These are phyloP conservation scores for Pholiota conissans DNA, from an alignment of 768 basidiomycete genomes.

Conservation along the genomic window DNA sequence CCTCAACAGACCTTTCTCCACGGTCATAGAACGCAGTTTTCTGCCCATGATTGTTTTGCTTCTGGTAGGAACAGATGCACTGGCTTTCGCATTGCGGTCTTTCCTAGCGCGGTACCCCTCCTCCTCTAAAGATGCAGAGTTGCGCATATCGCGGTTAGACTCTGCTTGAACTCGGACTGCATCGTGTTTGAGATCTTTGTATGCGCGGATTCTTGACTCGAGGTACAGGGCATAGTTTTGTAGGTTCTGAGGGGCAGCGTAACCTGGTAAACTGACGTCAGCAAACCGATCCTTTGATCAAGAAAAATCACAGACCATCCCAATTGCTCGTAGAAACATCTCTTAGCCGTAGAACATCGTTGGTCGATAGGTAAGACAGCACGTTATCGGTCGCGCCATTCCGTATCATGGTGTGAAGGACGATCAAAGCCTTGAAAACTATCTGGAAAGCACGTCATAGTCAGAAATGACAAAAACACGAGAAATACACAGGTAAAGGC, in stretches of 20 bases:
- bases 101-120: slow-evolving; percentile 38
- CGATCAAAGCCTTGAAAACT: slow-evolving; percentile 97
- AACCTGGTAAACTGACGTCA: slow-evolving; percentile 51
- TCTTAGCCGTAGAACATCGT: slow-evolving; percentile 77
- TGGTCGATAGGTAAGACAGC: slow-evolving; percentile 76
- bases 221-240: slow-evolving; percentile 88
- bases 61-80: slow-evolving; percentile 42
- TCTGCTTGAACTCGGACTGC: slow-evolving; percentile 93
- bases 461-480: neutral
- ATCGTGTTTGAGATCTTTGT: slow-evolving; percentile 90
- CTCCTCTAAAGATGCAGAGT: slow-evolving; percentile 63
- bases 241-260: slow-evolving; percentile 82
- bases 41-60: slow-evolving; percentile 81
- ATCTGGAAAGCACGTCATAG: slow-evolving; percentile 50
- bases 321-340: slow-evolving; percentile 82
- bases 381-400: slow-evolving; percentile 96
- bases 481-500: neutral
- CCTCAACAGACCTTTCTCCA: slow-evolving; percentile 92
- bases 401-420: slow-evolving; percentile 94
- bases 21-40: slow-evolving; percentile 87
- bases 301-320: slow-evolving; percentile 64
- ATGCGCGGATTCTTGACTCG: slow-evolving; percentile 84
- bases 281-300: neutral
- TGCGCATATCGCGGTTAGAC: slow-evolving; percentile 82
- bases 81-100: slow-evolving; percentile 27